Conservation (phyloP, 208 protist genomes). For the Trypanosoma melophagium region DNA sequence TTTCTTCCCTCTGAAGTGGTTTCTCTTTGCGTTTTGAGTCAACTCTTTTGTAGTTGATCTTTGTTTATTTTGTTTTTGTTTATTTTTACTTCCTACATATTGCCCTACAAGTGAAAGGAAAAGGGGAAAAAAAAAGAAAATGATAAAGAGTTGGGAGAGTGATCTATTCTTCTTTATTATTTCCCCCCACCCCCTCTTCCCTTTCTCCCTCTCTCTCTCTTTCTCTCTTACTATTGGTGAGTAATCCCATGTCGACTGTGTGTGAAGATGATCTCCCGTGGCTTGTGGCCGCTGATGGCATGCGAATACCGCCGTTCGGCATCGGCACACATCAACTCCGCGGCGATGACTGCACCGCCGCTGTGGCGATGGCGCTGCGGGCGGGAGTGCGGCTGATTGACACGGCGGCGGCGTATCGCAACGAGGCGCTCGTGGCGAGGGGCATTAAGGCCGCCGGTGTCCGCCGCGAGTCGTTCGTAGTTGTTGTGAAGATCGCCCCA, state of each 20-base stretch:
- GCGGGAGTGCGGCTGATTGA: conserved; percentile 83
- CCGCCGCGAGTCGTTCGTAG: conserved; percentile 54
- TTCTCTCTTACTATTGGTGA: too few relatives aligned
- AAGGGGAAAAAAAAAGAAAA: too few relatives aligned
- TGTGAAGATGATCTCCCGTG: conserved; percentile 11
- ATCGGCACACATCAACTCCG: conserved; percentile 83
- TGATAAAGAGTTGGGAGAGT: too few relatives aligned
- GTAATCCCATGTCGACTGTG: too few relatives aligned
- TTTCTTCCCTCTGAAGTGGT: too few relatives aligned
- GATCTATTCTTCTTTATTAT: too few relatives aligned
- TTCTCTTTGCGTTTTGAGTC: too few relatives aligned
- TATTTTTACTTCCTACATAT: too few relatives aligned
- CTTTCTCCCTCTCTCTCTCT: background rate
- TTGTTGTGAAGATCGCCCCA: conserved; percentile 78
- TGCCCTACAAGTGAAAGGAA: too few relatives aligned
- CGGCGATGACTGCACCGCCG: conserved; percentile 49
- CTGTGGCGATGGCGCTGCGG: conserved; percentile 53
- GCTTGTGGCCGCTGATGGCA: background rate
- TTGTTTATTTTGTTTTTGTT: too few relatives aligned
- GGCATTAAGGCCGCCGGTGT: conserved; percentile 66
- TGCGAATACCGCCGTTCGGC: conserved; percentile 59
- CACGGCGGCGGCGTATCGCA: conserved; percentile 79
- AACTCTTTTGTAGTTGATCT: too few relatives aligned
- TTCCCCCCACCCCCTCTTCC: too few relatives aligned
- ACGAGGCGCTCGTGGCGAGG: conserved; percentile 69